Conservation (phyloP, 2,329 filamentous ascomycete genomes). For the Ceratocystiopsis sp. region DNA sequence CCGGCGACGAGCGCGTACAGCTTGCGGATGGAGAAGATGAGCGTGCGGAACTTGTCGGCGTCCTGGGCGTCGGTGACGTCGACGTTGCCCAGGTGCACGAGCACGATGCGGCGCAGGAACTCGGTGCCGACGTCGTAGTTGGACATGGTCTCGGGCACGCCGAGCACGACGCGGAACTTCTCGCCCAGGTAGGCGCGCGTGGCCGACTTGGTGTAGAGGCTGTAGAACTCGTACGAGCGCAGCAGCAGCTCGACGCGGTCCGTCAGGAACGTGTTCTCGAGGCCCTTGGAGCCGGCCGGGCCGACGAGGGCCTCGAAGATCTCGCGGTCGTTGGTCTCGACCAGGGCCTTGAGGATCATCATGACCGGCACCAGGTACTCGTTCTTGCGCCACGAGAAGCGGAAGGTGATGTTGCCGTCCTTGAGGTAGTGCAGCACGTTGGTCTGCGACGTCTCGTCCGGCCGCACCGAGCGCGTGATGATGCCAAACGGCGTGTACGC, state of each 20-base stretch:
- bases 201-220: conserved; percentile 62
- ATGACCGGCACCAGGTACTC: conserved; percentile 91
- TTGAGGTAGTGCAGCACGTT: conserved; percentile 92
- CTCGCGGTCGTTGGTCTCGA: conserved; percentile 91
- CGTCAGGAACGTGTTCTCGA: conserved; percentile 81
- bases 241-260: conserved; percentile 85
- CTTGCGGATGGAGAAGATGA: conserved; percentile 93
- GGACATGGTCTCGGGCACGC: conserved; percentile 66
- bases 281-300: conserved; percentile 53
- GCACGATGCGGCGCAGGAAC: conserved; percentile 74
- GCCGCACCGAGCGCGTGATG: conserved; percentile 77
- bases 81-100: conserved; percentile 79
- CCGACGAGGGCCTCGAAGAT: conserved; percentile 92
- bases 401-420: conserved; percentile 91
- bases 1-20: conserved; percentile 85
- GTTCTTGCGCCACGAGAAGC: conserved; percentile 95
- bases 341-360: conserved; percentile 90
- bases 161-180: conserved; percentile 80
- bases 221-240: conserved; percentile 84
- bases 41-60: conserved; percentile 80
- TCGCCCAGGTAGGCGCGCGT: conserved; percentile 75
- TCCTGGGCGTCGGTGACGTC: conserved; percentile 74
- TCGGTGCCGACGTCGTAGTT: conserved; percentile 83
- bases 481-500: conserved; percentile 84
- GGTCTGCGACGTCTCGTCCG: conserved; percentile 96